A percentile compares a stretch with the other conserved stretches of the same genome.
Conservation (phyloP, 768 basidiomycete species). For the Panellus pusillus region DNA sequence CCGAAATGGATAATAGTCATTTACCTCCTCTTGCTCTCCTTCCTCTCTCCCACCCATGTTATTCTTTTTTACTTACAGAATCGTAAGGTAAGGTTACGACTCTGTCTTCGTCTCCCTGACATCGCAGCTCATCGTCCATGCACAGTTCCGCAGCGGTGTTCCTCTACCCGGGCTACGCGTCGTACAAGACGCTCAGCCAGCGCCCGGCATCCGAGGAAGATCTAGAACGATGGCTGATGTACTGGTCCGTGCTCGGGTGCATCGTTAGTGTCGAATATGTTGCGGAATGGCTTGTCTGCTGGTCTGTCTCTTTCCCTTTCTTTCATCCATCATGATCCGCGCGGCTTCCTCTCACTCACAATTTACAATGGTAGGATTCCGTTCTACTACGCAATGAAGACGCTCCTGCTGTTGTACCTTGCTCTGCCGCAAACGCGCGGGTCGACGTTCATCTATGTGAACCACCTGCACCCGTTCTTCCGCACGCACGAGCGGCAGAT, state of each 20-base stretch:
- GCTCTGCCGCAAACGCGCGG: slow-evolving; percentile 89
- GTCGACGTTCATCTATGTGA: slow-evolving; percentile 79
- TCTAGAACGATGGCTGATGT: slow-evolving; percentile 95
- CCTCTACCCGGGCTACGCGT: slow-evolving; percentile 92
- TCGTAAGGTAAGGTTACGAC: slow-evolving; percentile 41
- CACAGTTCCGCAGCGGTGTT: slow-evolving; percentile 72
- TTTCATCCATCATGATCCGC: not conserved
- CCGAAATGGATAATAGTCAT: not conserved
- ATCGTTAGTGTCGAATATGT: slow-evolving; percentile 81
- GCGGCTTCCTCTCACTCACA: not conserved
- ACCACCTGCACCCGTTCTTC: slow-evolving; percentile 83
- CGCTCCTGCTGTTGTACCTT: slow-evolving; percentile 84
- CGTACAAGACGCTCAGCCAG: slow-evolving; percentile 91
- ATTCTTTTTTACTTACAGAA: slow-evolving; percentile 49
- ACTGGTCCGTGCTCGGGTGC: slow-evolving; percentile 89
- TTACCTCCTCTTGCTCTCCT: not conserved
- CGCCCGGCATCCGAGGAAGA: slow-evolving; percentile 84
- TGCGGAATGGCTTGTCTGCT: slow-evolving; percentile 84
- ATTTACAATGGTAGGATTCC: slow-evolving; percentile 65
- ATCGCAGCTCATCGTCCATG: not conserved
- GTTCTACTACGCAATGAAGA: slow-evolving; percentile 82
- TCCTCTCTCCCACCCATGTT: slow-evolving; percentile 34
- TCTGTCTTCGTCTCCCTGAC: not conserved
- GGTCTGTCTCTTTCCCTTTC: slow-evolving; percentile 48
- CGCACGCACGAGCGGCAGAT: slow-evolving; percentile 80